Base-by-base conservation (phyloP, 2,329 filamentous ascomycete genomes). In the Trichoderma koningiopsis region DNA sequence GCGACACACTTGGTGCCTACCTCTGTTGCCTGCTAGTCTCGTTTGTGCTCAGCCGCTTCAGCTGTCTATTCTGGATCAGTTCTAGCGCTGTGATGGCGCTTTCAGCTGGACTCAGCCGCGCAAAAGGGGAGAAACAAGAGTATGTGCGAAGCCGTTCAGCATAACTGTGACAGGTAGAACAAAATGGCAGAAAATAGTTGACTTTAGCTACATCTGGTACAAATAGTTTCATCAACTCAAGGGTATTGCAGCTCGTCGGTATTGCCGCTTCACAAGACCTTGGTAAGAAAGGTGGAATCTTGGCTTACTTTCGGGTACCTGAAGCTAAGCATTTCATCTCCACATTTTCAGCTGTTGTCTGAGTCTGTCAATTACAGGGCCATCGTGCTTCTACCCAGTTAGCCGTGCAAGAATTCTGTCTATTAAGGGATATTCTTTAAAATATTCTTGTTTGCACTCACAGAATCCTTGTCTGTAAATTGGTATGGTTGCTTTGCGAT, bases 71-170 rank as follows among this genome's bases (percentile, higher is more conserved):
- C 62, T 59, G n/a, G 27, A 58, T 58, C 24, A 16, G 63, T 59
- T 14, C 35, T 67, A 67, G 63, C 63, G 63, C 37, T 59, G 63
- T 47, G 63, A 59, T 43, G 31, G 55, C 19, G 63, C 63, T 57
- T 22, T 67, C 63, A 67, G 63, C 63, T 67, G 63, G 35, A 37
- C 14, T 65, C 63, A 35, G 53, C 53, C 27, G 29, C 8, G 27
- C 19, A 14, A 29, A 37, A 53, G 52, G 4, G 2, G 10, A n/a
- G 0, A 37, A 11, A 2, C 27, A 29, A 16, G 5, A n/a, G 27
- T 14, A 29, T 4, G 14, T 47, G 43, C 19, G 19, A 40, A 19
- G 16, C 14, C 6, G 5, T 5, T 6, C 4, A 2, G 5, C 14
- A 19, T 43, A 6, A 2, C 14, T 49, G 43, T 13, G 10, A 49